phyloP scores from a whole-genome alignment of 1,139 yeast genomes.

The Debaryomyces coudertii region DNA sequence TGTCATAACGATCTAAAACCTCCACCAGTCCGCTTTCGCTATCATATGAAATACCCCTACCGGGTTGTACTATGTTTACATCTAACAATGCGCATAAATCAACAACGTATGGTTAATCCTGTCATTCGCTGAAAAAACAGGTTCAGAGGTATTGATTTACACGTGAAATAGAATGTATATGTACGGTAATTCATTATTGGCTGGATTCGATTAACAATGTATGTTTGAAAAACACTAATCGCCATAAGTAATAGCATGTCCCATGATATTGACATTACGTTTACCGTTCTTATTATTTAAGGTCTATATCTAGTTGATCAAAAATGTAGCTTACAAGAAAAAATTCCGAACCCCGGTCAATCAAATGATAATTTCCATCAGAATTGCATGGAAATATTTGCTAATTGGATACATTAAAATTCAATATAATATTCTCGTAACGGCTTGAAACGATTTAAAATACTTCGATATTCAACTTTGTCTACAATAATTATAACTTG shows the following conservation, averaged over 20 bases:
- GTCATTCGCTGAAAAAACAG: background rate
- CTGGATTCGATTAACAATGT: background rate
- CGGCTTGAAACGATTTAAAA: slow-evolving; percentile 3
- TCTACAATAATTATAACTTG: background rate
- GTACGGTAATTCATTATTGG: background rate
- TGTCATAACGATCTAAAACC: background rate
- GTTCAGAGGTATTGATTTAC: slow-evolving; percentile 4
- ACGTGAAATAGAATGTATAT: slow-evolving; percentile 1
- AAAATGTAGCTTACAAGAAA: background rate
- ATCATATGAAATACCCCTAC: no score
- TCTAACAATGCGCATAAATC: background rate
- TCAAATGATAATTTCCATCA: background rate
- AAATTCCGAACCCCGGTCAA: slow-evolving; percentile 8
- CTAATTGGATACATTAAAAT: slow-evolving; percentile 5
- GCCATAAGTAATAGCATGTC: background rate
- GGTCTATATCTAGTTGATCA: slow-evolving; percentile 4
- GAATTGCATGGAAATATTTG: background rate
- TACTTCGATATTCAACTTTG: background rate
- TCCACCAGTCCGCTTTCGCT: background rate
- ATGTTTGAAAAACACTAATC: background rate
- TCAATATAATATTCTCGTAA: background rate
- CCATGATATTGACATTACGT: slow-evolving; percentile 6
- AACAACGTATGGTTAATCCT: background rate
- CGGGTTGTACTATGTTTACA: no score
- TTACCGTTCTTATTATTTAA: no score